These are phyloP conservation scores for Boletellus deceptivus DNA, from an alignment of 1,284 basidiomycete species.

Conservation along the genomic window DNA sequence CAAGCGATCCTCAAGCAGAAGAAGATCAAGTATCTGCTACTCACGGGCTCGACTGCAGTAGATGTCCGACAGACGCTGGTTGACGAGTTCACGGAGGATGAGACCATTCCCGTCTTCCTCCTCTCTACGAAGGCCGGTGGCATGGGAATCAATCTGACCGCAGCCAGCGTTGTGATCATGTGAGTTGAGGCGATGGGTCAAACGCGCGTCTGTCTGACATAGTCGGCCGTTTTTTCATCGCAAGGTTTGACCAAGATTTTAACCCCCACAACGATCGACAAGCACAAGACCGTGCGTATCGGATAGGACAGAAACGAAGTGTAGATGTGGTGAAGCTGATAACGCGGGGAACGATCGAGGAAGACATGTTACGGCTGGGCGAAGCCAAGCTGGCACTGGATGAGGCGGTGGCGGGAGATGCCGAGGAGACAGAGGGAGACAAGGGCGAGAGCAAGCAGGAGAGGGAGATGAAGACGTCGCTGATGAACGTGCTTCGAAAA, in stretches of 20 bases:
- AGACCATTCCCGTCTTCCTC: constrained; percentile 88
- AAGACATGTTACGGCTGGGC: constrained; percentile 90
- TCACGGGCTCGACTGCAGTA: constrained; percentile 94
- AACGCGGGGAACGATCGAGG: constrained; percentile 90
- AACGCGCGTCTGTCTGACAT: not conserved
- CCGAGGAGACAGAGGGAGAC: constrained; percentile 50
- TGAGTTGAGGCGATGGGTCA: constrained; percentile 33
- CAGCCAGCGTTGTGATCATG: constrained; percentile 92
- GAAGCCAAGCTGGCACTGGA: constrained; percentile 89
- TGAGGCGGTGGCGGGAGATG: constrained; percentile 85
- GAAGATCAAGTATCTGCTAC: constrained; percentile 78
- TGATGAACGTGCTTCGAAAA: constrained; percentile 77
- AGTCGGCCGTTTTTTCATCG: not conserved
- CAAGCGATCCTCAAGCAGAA: constrained; percentile 80
- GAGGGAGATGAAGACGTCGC: constrained; percentile 75
- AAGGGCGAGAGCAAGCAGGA: constrained; percentile 66
- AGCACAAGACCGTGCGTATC: constrained; percentile 95
- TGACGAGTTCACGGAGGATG: constrained; percentile 95
- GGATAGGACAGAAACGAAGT: constrained; percentile 93
- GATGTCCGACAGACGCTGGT: constrained; percentile 92
- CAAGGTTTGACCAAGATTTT: constrained; percentile 95
- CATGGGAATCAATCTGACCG: constrained; percentile 90
- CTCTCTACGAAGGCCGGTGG: constrained; percentile 95
- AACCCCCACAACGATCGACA: constrained; percentile 93
- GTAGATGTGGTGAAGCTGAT: constrained; percentile 95